These are phyloP conservation scores for Lathyrus oleraceus DNA, from an alignment of 306 rosid genomes.

Conservation along the genomic window DNA sequence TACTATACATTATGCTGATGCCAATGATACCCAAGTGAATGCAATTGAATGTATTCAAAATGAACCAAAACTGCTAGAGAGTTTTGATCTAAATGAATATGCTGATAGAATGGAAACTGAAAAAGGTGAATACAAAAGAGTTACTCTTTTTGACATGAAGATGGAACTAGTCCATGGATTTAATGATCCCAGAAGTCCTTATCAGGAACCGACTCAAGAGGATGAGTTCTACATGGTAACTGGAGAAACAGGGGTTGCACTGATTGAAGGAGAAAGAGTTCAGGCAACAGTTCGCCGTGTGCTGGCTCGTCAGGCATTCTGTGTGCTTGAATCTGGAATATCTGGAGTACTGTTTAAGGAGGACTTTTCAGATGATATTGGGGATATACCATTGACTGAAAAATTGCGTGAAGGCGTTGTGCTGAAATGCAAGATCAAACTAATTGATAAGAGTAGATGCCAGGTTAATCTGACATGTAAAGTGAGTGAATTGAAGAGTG, in stretches of 20 bases:
- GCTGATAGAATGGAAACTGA: slow-evolving; percentile 36
- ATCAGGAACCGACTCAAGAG: slow-evolving; percentile 44
- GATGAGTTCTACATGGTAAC: slow-evolving; percentile 49
- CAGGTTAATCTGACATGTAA: slow-evolving; percentile 49
- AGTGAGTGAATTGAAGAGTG: slow-evolving; percentile 45
- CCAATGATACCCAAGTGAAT: slow-evolving; percentile 30
- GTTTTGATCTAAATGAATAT: slow-evolving; percentile 49
- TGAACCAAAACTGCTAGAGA: slow-evolving; percentile 41
- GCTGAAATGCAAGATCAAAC: slow-evolving; percentile 46
- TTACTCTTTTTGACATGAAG: slow-evolving; percentile 47
- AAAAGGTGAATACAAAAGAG: slow-evolving; percentile 37
- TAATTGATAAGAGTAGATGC: slow-evolving; percentile 43
- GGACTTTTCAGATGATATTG: slow-evolving; percentile 48
- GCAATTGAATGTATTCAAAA: slow-evolving; percentile 43
- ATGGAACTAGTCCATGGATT: slow-evolving; percentile 51
- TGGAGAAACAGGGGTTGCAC: slow-evolving; percentile 42
- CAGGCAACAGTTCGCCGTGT: slow-evolving; percentile 47
- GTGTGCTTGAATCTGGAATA: slow-evolving; percentile 46
- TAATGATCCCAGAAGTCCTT: slow-evolving; percentile 51
- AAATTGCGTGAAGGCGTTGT: slow-evolving; percentile 42
- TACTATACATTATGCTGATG: slow-evolving; percentile 27
- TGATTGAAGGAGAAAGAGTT: slow-evolving; percentile 48
- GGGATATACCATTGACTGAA: slow-evolving; percentile 37
- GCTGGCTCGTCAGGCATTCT: slow-evolving; percentile 44
- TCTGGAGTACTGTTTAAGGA: slow-evolving; percentile 41